A percentile compares a stretch with the other conserved stretches of the same genome.
phyloP scores from a whole-genome alignment of 768 basidiomycete genomes.

The Ramaria sp. region DNA sequence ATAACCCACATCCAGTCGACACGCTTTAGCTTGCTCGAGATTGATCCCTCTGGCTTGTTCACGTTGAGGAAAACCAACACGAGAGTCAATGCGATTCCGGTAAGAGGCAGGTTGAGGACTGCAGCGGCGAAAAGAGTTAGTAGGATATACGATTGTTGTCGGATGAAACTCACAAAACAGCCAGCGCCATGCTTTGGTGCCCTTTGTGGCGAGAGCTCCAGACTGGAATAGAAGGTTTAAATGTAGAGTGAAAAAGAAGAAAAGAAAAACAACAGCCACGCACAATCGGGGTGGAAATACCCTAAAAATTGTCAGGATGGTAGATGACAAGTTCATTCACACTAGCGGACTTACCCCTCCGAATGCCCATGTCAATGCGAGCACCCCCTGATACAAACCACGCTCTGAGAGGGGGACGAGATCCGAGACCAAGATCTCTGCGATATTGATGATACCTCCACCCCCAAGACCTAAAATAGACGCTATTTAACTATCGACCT shows the following conservation, averaged over 20 bases:
- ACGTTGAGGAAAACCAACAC: slow-evolving; percentile 14
- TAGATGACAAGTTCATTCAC: background rate
- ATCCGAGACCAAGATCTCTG: slow-evolving; percentile 33
- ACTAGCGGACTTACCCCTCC: background rate
- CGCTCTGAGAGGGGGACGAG: slow-evolving; percentile 36
- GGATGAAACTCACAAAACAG: background rate
- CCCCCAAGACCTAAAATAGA: too few species aligned
- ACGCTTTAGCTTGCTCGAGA: too few species aligned
- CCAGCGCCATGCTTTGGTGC: background rate
- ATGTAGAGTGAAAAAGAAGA: too few species aligned
- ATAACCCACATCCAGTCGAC: too few species aligned
- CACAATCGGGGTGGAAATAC: too few species aligned
- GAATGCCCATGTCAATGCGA: slow-evolving; percentile 20
- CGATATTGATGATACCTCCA: slow-evolving; percentile 27
- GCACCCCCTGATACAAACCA: slow-evolving; percentile 27
- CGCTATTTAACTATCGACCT: too few species aligned
- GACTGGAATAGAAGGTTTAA: slow-evolving; percentile 10
- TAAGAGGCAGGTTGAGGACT: slow-evolving; percentile 20
- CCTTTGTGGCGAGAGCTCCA: background rate
- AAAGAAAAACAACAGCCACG: too few species aligned
- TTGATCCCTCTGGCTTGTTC: too few species aligned
- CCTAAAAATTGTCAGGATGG: too few species aligned
- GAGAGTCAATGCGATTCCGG: slow-evolving; percentile 15
- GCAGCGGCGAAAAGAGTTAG: background rate
- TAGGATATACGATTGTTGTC: too few species aligned